Base-by-base conservation (phyloP, 257 asterid species). In the Nicotiana tabacum region DNA sequence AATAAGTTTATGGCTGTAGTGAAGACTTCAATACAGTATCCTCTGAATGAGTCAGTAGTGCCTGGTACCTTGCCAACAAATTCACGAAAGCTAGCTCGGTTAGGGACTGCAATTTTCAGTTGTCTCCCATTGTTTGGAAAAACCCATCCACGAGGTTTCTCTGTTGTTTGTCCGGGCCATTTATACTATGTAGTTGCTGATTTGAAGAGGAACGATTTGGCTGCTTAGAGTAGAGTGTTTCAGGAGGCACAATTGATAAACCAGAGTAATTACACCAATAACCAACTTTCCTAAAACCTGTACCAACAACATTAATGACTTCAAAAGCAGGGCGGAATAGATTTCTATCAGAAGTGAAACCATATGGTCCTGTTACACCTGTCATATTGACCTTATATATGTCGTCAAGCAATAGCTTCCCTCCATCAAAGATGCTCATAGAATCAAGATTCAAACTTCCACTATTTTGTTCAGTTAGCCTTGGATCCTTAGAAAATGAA, bases 111-210 rank as follows among this genome's bases (percentile, higher is more conserved):
- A 35, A 92, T 88, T 84, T 29, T 88, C 79, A 91, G 61, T 24
- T 86, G 83, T 80, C 89, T 89, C 58, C 91, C 92, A 27, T 87
- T 90, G 24, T 83, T 83, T 0, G 93, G 93, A 29, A 91, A 88
- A 86, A 86, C 94, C 97, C 97, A 92, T 7, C 97, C 95, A 15
- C 94, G 87, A 18, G 97, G 97, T 66, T 78, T 89, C 21, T 57
- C 33, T 15, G 83, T 76, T 21, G 87, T 81, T 81, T 85, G 86
- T 37, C 97, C 97, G 0, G 97, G 97, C 97, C 97, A 91, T 21
- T 82, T 8, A 85, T 89, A 56, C 61, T 56, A 33, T 77, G 39
- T 12, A 92, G 82, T 7, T 64, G 82, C 76, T 84, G 88, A 77
- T 64, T 87, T n/a, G 90, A 83, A 66, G 83, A 87, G 27, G 97